Evolutionary conservation across 208 protist species (phyloP), one percentile per base, ranked within the genome.

Genomic region (Acanthamoeba triangularis): DNA sequence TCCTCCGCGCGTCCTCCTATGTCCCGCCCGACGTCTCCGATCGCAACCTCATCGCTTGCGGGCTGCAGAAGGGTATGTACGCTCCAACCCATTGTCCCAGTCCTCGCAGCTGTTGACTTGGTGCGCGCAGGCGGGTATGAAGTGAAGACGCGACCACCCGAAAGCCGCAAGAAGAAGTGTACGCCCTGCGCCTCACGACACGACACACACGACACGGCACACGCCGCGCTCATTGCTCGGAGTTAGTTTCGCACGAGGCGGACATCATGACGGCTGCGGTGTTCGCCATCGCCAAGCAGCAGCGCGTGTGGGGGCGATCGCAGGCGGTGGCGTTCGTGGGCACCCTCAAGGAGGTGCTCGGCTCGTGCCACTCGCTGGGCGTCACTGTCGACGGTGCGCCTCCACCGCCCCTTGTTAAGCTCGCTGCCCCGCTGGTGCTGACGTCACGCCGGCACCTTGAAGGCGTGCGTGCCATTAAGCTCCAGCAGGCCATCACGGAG

Each of bases 271-370:
- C 69, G 10, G 30, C 25, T 4, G 69, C 69, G 14, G 69, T 78
- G 16, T 78, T 78, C 20, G 69, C 69, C 30, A 78, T 78, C 14
- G 69, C 69, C n/a, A 78, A 78, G 69, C 69, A 78, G 69, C 69
- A 78, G 69, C 69, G 69, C 30, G 69, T 78, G 18, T 78, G 69
- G 69, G 69, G 69, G 1, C 69, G 69, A 47, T 78, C 69, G 25
- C n/a, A 47, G 69, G 69, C 69, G 16, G 30, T 10, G 1, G 20
- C 69, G 10, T 78, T 78, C 69, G 33, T 44, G n/a, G 69, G 69
- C n/a, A 78, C 69, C 10, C 6, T 78, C 7, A 78, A 78, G 69
- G 69, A 78, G 69, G 69, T 78, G 69, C 69, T 78, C 69, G 69
- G 69, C 35, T 78, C 69, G 16, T 78, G 69, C 13, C 69, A 78